These are phyloP conservation scores for Paecilomyces niveus DNA, from an alignment of 2,329 filamentous ascomycete species.

Conservation along the genomic window DNA sequence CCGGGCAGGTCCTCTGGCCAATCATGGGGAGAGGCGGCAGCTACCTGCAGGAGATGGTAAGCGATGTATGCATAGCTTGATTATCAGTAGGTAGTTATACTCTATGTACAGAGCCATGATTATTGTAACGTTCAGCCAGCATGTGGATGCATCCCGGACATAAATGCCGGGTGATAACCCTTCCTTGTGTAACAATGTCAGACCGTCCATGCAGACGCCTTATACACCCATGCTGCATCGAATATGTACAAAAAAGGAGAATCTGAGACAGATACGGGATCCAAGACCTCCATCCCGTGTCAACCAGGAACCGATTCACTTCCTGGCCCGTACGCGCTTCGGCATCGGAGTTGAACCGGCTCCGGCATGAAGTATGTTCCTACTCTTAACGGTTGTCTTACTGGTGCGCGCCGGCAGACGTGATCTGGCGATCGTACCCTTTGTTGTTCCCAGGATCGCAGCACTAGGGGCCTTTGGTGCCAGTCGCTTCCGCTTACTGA, in stretches of 20 bases:
- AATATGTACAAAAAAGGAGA: not conserved
- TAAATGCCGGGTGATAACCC: not conserved
- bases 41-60: not conserved
- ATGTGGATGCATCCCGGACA: not conserved
- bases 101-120: not conserved
- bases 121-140: not conserved
- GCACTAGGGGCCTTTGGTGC: not conserved
- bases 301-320: not conserved
- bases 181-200: not conserved
- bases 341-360: not conserved
- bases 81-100: not conserved
- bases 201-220: not conserved
- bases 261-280: not conserved
- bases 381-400: not conserved
- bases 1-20: not conserved
- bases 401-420: not conserved
- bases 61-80: not conserved
- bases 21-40: not conserved
- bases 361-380: not conserved
- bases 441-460: not conserved
- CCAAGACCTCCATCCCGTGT: not conserved
- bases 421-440: not conserved
- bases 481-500: not conserved
- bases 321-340: not conserved
- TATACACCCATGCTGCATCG: not conserved